These are phyloP conservation scores for Funneliformis mosseae DNA, from an alignment of 192 early-diverging fungal species.

Conservation along the genomic window DNA sequence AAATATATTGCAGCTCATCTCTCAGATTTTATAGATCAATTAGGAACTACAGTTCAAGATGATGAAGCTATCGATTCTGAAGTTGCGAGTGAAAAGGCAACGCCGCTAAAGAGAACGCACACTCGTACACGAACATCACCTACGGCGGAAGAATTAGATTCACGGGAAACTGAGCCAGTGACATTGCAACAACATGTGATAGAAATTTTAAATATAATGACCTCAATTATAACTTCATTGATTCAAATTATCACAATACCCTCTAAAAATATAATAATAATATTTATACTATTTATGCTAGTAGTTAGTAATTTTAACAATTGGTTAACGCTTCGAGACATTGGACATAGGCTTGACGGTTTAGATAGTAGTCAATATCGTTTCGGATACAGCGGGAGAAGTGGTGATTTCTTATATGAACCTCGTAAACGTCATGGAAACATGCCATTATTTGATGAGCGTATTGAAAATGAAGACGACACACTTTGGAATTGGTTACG, in stretches of 20 bases:
- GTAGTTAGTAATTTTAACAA: slow-evolving; percentile 13
- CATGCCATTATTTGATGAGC: slow-evolving; percentile 12
- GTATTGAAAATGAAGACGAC: slow-evolving; percentile 8
- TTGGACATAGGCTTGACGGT: slow-evolving; percentile 12
- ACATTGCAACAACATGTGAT: not conserved
- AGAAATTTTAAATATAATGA: not conserved
- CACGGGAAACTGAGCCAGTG: not conserved
- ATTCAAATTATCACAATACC: slow-evolving; percentile 5
- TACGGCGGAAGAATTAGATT: not conserved
- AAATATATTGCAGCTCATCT: slow-evolving; percentile 49
- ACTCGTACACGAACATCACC: not conserved
- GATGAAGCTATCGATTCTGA: not conserved
- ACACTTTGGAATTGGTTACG: slow-evolving; percentile 13
- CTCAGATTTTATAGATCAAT: slow-evolving; percentile 40
- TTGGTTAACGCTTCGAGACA: not conserved
- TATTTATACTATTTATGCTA: not conserved
- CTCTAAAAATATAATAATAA: not conserved
- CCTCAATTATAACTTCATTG: not conserved
- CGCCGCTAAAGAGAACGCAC: not conserved
- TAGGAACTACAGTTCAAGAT: not conserved
- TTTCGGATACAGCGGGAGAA: not conserved
- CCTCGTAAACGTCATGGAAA: not conserved
- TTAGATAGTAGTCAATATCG: not conserved
- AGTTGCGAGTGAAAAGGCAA: not conserved
- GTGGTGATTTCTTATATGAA: slow-evolving; percentile 9